phyloP scores from a whole-genome alignment of 2,329 filamentous ascomycete species.

The Trichoderma sp. region DNA sequence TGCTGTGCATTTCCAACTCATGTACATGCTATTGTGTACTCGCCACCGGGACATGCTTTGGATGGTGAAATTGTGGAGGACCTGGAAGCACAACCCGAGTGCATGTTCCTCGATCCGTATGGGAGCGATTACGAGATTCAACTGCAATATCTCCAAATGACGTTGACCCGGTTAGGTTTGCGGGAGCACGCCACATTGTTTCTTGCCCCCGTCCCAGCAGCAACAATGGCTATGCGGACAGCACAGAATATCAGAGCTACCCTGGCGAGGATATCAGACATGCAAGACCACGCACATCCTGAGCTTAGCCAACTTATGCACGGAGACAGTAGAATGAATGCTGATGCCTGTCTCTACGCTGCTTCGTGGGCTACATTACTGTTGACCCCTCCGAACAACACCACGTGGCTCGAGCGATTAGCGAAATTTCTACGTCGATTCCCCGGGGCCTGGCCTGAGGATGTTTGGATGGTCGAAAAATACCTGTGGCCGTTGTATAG shows the following conservation, averaged over 20 bases:
- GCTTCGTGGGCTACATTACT: conserved; percentile 69
- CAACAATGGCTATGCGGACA: conserved; percentile 70
- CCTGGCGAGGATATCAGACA: conserved; percentile 38
- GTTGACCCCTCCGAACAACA: conserved; percentile 46
- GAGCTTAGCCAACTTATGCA: conserved; percentile 37
- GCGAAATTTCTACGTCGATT: conserved; percentile 58
- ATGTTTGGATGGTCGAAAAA: conserved; percentile 67
- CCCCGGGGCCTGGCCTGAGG: conserved; percentile 51
- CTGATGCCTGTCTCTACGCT: conserved; percentile 64
- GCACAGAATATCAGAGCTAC: conserved; percentile 75
- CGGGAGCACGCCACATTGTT: conserved; percentile 47
- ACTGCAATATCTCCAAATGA: conserved; percentile 54
- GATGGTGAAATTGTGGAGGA: conserved; percentile 45
- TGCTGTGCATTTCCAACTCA: conserved; percentile 83
- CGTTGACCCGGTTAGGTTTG: conserved; percentile 53
- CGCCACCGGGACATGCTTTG: conserved; percentile 58
- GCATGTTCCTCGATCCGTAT: conserved; percentile 85
- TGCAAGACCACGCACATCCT: conserved; percentile 30
- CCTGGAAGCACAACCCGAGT: conserved; percentile 34
- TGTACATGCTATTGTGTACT: conserved; percentile 74
- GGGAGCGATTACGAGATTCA: conserved; percentile 66
- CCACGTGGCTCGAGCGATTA: conserved; percentile 60
- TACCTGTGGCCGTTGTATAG: conserved; percentile 62
- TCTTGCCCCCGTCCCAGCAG: conserved; percentile 61
- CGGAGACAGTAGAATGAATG: conserved; percentile 42